Conservation (phyloP, 257 asterid genomes). For the Rauvolfia tetraphylla region DNA sequence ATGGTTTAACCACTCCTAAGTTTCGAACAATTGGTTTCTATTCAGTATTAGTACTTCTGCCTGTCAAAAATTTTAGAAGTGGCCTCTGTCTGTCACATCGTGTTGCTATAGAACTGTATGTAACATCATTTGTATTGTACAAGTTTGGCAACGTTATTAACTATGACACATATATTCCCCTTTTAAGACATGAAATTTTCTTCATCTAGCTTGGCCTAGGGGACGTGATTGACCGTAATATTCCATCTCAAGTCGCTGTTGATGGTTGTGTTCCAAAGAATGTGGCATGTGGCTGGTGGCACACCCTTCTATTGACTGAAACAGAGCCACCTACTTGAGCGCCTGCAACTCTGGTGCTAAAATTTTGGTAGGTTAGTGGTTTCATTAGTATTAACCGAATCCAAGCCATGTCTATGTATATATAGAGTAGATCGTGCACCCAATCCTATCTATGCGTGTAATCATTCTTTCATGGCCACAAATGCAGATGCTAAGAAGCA, state of each 20-base stretch:
- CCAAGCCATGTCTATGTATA: conserved; percentile 21
- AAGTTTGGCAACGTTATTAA: background rate
- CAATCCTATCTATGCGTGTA: background rate
- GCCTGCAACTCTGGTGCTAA: conserved; percentile 21
- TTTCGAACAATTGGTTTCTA: background rate
- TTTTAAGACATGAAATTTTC: background rate
- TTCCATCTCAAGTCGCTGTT: conserved; percentile 54
- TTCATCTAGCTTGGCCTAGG: conserved; percentile 77
- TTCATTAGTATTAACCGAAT: conserved; percentile 12
- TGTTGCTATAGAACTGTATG: background rate
- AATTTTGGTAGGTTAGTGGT: conserved; percentile 63
- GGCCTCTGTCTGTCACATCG: background rate
- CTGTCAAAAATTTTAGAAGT: background rate
- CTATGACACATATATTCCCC: background rate
- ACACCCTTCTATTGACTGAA: conserved; percentile 80
- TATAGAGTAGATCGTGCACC: conserved; percentile 23
- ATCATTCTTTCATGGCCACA: conserved; percentile 27
- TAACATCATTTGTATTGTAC: background rate
- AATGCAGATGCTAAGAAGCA: conserved; percentile 4
- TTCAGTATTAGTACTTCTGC: background rate
- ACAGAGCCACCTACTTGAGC: conserved; percentile 56
- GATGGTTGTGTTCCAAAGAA: conserved; percentile 55
- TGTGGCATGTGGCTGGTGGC: conserved; percentile 99
- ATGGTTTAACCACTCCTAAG: conserved; percentile 1
- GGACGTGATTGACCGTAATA: conserved; percentile 81